Evolutionary conservation across 495 filamentous ascomycete genomes (phyloP).

Genomic region (Cercophora samala): DNA sequence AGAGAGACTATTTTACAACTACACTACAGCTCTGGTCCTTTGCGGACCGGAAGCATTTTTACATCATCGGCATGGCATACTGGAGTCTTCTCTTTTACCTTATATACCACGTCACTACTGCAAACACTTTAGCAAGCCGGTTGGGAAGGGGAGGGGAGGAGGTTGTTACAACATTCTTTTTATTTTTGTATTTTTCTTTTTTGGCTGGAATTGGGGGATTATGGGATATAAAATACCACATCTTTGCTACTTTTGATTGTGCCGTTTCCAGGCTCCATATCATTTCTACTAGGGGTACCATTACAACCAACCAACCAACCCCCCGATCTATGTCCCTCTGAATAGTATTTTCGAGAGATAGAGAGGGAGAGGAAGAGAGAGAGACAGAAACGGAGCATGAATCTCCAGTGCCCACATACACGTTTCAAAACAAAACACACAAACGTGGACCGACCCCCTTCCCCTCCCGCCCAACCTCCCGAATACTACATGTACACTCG

Average conservation of each 20-base stretch:
- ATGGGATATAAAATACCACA: not conserved
- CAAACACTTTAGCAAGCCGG: not conserved
- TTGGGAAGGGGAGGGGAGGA: not conserved
- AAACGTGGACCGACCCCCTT: too few species aligned
- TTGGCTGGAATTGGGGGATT: not conserved
- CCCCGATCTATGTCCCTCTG: too few species aligned
- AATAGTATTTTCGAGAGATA: too few species aligned
- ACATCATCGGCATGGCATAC: not conserved
- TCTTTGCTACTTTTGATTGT: not conserved
- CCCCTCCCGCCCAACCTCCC: not conserved
- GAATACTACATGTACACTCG: not conserved
- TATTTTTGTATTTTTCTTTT: not conserved
- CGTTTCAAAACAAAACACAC: not conserved
- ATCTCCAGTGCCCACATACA: not conserved
- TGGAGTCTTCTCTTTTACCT: not conserved
- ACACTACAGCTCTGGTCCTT: not conserved
- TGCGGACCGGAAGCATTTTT: not conserved
- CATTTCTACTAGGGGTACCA: too few species aligned
- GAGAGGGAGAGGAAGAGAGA: too few species aligned
- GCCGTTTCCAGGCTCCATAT: too few species aligned
- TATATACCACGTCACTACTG: not conserved
- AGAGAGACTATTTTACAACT: constrained; percentile 2
- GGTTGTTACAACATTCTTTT: not conserved
- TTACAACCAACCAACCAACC: too few species aligned
- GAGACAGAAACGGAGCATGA: not conserved